These are phyloP conservation scores for Pseudoturritis turrita DNA, from an alignment of 345 rosid species.

Conservation along the genomic window DNA sequence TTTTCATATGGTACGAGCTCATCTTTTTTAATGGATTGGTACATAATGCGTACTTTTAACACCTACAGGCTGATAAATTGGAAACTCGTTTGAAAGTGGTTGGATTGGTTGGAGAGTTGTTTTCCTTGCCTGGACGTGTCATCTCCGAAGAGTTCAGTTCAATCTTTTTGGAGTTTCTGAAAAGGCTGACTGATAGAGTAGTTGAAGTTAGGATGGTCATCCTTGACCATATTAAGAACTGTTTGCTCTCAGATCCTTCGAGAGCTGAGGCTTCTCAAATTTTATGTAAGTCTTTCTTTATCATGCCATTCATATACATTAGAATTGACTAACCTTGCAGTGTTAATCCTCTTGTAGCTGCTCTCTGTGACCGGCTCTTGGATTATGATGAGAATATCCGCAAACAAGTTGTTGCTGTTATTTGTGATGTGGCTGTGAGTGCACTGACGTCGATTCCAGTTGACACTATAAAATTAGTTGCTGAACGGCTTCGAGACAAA, in stretches of 20 bases:
- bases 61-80: slow-evolving; percentile 78
- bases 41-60: slow-evolving; percentile 13
- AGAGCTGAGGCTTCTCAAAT: slow-evolving; percentile 82
- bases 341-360: slow-evolving; percentile 51
- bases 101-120: slow-evolving; percentile 78
- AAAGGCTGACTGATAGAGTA: slow-evolving; percentile 90
- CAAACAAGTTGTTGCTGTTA: slow-evolving; percentile 89
- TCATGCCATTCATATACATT: background rate
- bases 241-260: slow-evolving; percentile 64
- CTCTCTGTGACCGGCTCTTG: slow-evolving; percentile 90
- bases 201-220: slow-evolving; percentile 80
- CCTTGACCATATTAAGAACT: slow-evolving; percentile 81
- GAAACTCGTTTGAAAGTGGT: slow-evolving; percentile 89
- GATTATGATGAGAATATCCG: slow-evolving; percentile 97
- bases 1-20: slow-evolving; percentile 1
- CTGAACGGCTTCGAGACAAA: slow-evolving; percentile 95
- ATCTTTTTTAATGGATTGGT: slow-evolving; percentile 11
- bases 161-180: slow-evolving; percentile 81
- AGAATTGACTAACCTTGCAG: slow-evolving; percentile 14
- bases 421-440: slow-evolving; percentile 75
- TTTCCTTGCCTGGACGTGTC: slow-evolving; percentile 63
- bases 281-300: slow-evolving; percentile 49
- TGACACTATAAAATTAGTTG: slow-evolving; percentile 71
- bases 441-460: slow-evolving; percentile 58
- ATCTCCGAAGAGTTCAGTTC: slow-evolving; percentile 74